Evolutionary conservation across 805 yeast species (phyloP).

Genomic region (Ogataea neopini): DNA sequence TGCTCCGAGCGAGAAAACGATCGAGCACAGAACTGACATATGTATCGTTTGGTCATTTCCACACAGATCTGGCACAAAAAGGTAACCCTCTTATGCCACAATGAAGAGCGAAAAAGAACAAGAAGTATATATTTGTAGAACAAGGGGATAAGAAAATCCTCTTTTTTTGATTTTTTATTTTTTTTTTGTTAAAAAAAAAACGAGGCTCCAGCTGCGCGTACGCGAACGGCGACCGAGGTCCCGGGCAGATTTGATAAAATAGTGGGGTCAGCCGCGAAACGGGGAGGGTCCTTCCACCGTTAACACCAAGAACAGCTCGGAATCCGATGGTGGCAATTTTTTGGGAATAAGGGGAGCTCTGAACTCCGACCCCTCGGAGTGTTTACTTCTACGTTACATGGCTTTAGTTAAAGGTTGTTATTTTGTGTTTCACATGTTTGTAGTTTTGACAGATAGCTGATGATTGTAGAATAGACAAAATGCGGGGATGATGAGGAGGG

Average conservation of each 20-base stretch:
- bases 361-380: conserved; percentile 6
- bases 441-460: no score
- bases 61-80: conserved; percentile 1
- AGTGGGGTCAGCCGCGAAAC: conserved; percentile 10
- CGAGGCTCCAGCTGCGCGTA: conserved; percentile 6
- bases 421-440: neutral
- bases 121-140: neutral
- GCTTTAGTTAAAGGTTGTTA: neutral
- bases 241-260: neutral
- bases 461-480: neutral
- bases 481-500: conserved; percentile 8
- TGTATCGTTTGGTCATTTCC: conserved; percentile 61
- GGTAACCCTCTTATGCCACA: neutral
- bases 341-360: neutral
- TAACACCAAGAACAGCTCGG: neutral
- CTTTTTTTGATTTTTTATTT: neutral
- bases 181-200: neutral
- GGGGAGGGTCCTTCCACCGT: conserved; percentile 9
- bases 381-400: neutral
- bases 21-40: conserved; percentile 78
- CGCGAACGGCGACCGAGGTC: conserved; percentile 4
- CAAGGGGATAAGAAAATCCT: conserved; percentile 1
- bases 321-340: conserved; percentile 1
- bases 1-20: conserved; percentile 82
- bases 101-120: neutral